Base-by-base conservation (phyloP, 192 early-diverging fungal genomes). In the Podila clonocystis region DNA sequence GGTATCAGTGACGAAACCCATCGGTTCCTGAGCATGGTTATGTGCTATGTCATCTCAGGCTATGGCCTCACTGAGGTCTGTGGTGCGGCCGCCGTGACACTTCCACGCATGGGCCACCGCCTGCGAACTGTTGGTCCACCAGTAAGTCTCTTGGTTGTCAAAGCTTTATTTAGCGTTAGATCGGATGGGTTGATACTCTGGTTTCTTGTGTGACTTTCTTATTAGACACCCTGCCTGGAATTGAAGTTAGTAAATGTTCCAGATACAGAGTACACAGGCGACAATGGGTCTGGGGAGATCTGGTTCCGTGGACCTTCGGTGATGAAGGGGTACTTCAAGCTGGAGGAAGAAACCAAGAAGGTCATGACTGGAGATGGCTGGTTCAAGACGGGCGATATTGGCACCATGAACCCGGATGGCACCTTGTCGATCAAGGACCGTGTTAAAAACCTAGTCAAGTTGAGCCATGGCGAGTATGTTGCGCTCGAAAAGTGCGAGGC, bases 381-480 rank as follows among this genome's bases (percentile, higher is more conserved):
- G 93, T 74, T 94, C 50, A 90, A 84, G 82, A 93, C 91, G 2
- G 93, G 93, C 22, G 92, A 92, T 68, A 93, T 95, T 85, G 94
- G 87, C 55, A 89, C 90, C 68, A 90, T 87, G 86, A 86, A 89
- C 48, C 83, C 88, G 9, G 90, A 92, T 67, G 94, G 94, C 7
- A 89, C 91, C 20, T 68, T 96, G 28, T 68, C 78, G 49, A 93
- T 96, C 67, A 94, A 95, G 82, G 95, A 95, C 76, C 82, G 94
- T 28, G 85, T 90, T 75, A 95, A 95, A 87, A 95, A 94, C 69
- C 62, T 95, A 17, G 87, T 95, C 83, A 95, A 94, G 80, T 70
- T 93, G 60, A 82, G 88, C 11, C 88, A 93, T 77, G 94, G 92
- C 34, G 94, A 94, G 67, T 90, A 90, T 64, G 91, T 95, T 70